phyloP scores from a whole-genome alignment of 768 basidiomycete genomes.

The Lepiota brunneoincarnata region DNA sequence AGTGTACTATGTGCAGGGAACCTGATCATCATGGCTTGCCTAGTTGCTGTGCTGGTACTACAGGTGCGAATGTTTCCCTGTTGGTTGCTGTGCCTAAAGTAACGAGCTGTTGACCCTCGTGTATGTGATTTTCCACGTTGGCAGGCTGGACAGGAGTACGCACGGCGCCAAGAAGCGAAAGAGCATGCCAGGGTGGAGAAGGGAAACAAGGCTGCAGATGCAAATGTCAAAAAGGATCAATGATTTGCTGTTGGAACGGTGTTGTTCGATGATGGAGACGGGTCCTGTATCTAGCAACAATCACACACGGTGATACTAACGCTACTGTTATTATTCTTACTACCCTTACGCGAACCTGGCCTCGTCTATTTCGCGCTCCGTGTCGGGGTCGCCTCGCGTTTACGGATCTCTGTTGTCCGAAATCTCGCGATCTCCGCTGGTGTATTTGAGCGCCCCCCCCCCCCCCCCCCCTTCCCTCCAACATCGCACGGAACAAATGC shows the following conservation, averaged over 20 bases:
- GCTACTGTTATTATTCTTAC: too few species aligned
- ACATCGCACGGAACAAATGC: too few species aligned
- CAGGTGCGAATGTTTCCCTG: constrained; percentile 51
- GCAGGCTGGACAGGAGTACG: constrained; percentile 86
- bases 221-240: constrained; percentile 38
- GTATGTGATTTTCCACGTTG: not conserved
- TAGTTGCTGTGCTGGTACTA: constrained; percentile 62
- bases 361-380: constrained; percentile 6
- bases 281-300: not conserved
- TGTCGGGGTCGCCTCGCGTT: constrained; percentile 1
- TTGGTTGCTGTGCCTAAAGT: not conserved
- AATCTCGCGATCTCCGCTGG: constrained; percentile 8
- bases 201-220: constrained; percentile 24
- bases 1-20: constrained; percentile 84
- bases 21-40: constrained; percentile 70
- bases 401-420: not conserved
- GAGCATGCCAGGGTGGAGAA: constrained; percentile 27
- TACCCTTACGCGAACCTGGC: not conserved
- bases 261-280: not conserved
- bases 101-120: constrained; percentile 4
- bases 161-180: constrained; percentile 57
- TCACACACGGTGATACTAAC: too few species aligned
- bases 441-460: not conserved
- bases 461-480: too few species aligned
- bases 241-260: constrained; percentile 17